phyloP scores from a whole-genome alignment of 1,284 basidiomycete species.

The Fistulinella cinereoalba region DNA sequence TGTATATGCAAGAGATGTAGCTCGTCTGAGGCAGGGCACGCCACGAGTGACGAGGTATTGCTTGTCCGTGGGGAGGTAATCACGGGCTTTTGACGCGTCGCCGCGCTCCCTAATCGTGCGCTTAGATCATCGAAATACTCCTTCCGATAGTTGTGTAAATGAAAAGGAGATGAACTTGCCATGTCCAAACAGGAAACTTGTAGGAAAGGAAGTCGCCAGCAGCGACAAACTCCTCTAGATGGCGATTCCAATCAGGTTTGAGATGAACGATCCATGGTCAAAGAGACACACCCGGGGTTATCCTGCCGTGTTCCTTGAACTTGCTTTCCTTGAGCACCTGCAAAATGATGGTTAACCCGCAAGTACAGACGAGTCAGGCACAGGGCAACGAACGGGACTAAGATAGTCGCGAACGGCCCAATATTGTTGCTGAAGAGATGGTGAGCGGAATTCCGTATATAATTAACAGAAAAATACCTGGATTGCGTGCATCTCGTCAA shows the following conservation, averaged over 20 bases:
- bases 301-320: slow-evolving; percentile 97
- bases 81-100: slow-evolving; percentile 78
- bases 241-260: slow-evolving; percentile 16
- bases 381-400: slow-evolving; percentile 67
- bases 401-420: slow-evolving; percentile 97
- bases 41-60: slow-evolving; percentile 95
- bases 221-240: slow-evolving; percentile 89
- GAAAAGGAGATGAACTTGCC: slow-evolving; percentile 49
- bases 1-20: slow-evolving; percentile 88
- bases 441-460: slow-evolving; percentile 4
- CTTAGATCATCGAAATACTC: background rate
- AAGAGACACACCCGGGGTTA: slow-evolving; percentile 79
- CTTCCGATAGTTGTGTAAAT: background rate
- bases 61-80: slow-evolving; percentile 92
- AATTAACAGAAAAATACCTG: slow-evolving; percentile 42
- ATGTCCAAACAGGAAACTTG: slow-evolving; percentile 96
- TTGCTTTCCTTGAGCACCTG: slow-evolving; percentile 97
- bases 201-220: slow-evolving; percentile 93
- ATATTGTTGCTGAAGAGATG: slow-evolving; percentile 68
- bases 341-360: slow-evolving; percentile 30
- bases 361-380: slow-evolving; percentile 23
- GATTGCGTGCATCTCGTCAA: slow-evolving; percentile 61
- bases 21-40: slow-evolving; percentile 89
- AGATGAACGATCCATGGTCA: slow-evolving; percentile 1
- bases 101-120: slow-evolving; percentile 74